These are phyloP conservation scores for Ballota nigra DNA, from an alignment of 257 asterid species.

Conservation along the genomic window DNA sequence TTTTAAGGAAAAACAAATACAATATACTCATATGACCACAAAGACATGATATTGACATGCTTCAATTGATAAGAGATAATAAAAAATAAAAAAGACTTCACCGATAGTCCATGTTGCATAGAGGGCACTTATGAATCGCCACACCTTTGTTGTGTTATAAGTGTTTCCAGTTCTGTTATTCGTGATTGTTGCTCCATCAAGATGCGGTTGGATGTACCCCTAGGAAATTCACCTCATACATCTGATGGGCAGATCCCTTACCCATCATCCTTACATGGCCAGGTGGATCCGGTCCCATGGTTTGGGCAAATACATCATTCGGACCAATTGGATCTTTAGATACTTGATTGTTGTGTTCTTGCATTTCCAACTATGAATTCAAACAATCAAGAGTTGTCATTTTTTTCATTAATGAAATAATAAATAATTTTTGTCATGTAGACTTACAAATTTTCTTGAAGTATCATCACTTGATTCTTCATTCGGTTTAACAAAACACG, in stretches of 20 bases:
- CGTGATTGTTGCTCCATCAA: background rate
- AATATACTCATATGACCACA: no score
- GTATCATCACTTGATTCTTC: background rate
- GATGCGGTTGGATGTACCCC: background rate
- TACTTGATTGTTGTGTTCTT: background rate
- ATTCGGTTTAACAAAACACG: background rate
- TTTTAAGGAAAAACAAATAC: no score
- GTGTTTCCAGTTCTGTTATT: background rate
- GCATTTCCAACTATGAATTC: background rate
- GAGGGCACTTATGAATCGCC: no score
- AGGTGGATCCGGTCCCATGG: background rate
- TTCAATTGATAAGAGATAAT: background rate
- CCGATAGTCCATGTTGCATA: no score
- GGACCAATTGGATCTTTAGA: background rate
- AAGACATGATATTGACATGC: background rate
- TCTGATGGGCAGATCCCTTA: background rate
- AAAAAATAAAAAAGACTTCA: no score
- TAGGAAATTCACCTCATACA: background rate
- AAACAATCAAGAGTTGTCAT: background rate
- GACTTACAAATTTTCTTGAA: background rate
- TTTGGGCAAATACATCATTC: background rate
- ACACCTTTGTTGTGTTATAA: background rate
- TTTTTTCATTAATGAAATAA: no score
- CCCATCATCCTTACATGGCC: background rate
- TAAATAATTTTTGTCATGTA: background rate